phyloP scores from a whole-genome alignment of 352 stramenopile genomes.

The Globisporangium nodosum region DNA sequence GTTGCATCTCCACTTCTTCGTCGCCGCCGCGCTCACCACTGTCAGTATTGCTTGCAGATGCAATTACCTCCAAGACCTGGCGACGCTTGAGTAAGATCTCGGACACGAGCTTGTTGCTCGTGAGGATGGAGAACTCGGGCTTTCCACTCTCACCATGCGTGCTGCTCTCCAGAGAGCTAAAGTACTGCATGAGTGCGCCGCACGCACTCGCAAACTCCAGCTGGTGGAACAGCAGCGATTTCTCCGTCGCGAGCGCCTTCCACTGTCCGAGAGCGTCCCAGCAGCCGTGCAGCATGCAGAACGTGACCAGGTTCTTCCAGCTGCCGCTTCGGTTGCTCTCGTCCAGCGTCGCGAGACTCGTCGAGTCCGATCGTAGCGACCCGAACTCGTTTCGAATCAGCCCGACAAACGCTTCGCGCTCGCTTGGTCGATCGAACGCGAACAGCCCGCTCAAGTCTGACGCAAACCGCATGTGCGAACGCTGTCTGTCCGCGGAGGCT shows the following conservation, averaged over 20 bases:
- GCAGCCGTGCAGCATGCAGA: conserved; percentile 46
- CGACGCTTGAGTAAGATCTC: conserved; percentile 43
- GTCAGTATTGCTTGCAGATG: conserved; percentile 2
- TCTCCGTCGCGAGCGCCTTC: conserved; percentile 12
- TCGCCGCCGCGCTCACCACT: conserved; percentile 9
- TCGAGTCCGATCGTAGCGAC: neutral
- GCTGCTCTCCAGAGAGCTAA: conserved; percentile 28
- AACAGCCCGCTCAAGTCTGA: conserved; percentile 50
- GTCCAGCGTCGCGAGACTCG: conserved; percentile 2
- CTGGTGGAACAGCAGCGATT: conserved; percentile 19
- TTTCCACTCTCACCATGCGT: conserved; percentile 10
- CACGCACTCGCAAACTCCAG: conserved; percentile 48
- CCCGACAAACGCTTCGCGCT: conserved; percentile 29
- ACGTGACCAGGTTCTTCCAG: conserved; percentile 44
- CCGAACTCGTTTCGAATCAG: conserved; percentile 27
- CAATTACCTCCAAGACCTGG: conserved; percentile 16
- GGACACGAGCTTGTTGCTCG: conserved; percentile 39
- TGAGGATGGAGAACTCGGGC: conserved; percentile 32
- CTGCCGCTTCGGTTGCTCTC: conserved; percentile 1
- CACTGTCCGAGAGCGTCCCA: conserved; percentile 51
- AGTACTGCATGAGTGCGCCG: conserved; percentile 35
- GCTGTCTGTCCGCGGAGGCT: conserved; percentile 27
- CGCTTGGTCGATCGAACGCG: conserved; percentile 24
- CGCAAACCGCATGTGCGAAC: conserved; percentile 35
- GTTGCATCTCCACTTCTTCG: conserved; percentile 14